Conservation (phyloP, 495 filamentous ascomycete species). For the Daldinia loculata region DNA sequence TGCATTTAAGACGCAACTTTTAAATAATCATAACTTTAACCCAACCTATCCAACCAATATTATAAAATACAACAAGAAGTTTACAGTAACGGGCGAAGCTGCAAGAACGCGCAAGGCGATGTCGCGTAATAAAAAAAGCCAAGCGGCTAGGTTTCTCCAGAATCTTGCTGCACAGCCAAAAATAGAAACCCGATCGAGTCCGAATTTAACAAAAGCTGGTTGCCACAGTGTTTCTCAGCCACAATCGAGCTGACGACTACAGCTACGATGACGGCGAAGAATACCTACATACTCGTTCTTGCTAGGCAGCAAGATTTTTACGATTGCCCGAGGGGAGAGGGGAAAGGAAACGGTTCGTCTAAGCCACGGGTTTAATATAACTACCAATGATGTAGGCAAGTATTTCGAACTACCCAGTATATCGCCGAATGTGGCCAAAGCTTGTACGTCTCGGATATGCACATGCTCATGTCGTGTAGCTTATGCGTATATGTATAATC, state of each 20-base stretch:
- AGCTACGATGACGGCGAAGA: slow-evolving; percentile 12
- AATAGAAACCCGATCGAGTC: slow-evolving; percentile 31
- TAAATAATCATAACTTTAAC: slow-evolving; percentile 10
- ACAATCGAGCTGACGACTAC: slow-evolving; percentile 38
- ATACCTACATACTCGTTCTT: background rate
- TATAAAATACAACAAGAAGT: background rate
- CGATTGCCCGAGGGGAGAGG: background rate
- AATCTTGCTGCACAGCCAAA: slow-evolving; percentile 22
- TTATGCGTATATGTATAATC: background rate
- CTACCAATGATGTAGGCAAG: too few species aligned
- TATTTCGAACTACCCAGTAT: background rate
- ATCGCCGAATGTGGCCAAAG: background rate
- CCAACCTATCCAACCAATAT: background rate
- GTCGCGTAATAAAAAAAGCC: slow-evolving; percentile 24
- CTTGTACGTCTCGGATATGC: background rate
- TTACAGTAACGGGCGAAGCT: background rate
- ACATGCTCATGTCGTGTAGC: background rate
- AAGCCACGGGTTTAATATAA: background rate
- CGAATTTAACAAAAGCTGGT: slow-evolving; percentile 23
- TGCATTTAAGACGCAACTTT: background rate
- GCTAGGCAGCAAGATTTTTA: slow-evolving; percentile 19
- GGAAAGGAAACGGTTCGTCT: background rate
- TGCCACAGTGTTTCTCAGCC: slow-evolving; percentile 33
- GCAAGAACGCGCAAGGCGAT: slow-evolving; percentile 20
- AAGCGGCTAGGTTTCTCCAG: slow-evolving; percentile 21